Base-by-base conservation (phyloP, 1,284 basidiomycete species). In the Ceratobasidium sp. region DNA sequence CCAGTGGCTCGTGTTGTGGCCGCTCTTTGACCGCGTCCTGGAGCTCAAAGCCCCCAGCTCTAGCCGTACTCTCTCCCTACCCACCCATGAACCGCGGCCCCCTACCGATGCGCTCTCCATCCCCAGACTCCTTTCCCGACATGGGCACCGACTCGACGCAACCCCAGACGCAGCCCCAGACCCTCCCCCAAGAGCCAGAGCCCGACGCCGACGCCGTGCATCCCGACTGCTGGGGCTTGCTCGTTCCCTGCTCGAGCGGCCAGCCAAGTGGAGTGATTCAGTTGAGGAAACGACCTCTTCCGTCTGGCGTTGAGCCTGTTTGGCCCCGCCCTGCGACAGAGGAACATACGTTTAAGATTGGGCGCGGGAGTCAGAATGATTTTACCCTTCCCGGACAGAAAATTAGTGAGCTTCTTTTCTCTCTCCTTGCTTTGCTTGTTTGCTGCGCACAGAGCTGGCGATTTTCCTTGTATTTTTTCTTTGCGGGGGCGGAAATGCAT, bases 161-260 rank as follows among this genome's bases (percentile, higher is more conserved):
- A 52, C 64, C 64, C n/a, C 64, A 69, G 41, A 69, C 64, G 21
- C 64, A 57, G 52, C 63, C 63, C 16, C 63, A 67, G 41, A 38
- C 26, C 9, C 44, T 64, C 13, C 46, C 61, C 32, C 43, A 32
- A n/a, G n/a, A n/a, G n/a, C n/a, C n/a, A n/a, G 32, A 52, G 21
- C 43, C 11, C 28, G 4, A 7, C 23, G n/a, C 11, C 13, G 64
- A 55, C 38, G 30, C 7, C 13, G 44, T 55, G 14, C 23, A 67
- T n/a, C 64, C 64, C 50, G 66, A 69, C 66, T 69, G 41, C 52
- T 69, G 66, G 66, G 66, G 66, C 35, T 35, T 69, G 43, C 66
- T 69, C 21, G 66, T 69, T 3, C 66, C 54, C 16, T 58, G 52
- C 16, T 57, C 52, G 13, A 54, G 38, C 38, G 43, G 66, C 38